These are phyloP conservation scores for Candida manassasensis DNA, from an alignment of 805 yeast species.

Conservation along the genomic window DNA sequence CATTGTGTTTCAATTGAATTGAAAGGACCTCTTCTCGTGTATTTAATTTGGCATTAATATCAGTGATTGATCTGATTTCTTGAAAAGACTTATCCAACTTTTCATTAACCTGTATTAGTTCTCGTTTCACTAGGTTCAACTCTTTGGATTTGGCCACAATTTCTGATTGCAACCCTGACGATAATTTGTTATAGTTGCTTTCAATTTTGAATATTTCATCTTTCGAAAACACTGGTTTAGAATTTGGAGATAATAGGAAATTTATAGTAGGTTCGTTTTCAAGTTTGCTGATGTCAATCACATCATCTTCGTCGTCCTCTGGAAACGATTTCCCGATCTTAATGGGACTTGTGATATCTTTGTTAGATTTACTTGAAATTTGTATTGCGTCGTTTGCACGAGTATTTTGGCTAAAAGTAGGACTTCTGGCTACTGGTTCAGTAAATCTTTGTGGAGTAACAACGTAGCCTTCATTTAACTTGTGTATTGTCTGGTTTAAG, in stretches of 20 bases:
- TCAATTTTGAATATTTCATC: conserved; percentile 23
- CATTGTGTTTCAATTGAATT: conserved; percentile 23
- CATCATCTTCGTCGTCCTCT: conserved; percentile 9
- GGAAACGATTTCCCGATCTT: conserved; percentile 9
- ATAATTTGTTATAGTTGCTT: conserved; percentile 12
- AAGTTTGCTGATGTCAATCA: conserved; percentile 9
- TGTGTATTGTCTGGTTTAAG: conserved; percentile 8
- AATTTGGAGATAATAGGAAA: conserved; percentile 27
- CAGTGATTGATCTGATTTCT: conserved; percentile 15
- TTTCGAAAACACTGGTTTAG: conserved; percentile 28
- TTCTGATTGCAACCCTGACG: conserved; percentile 4
- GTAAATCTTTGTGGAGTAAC: conserved; percentile 28
- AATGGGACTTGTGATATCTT: conserved; percentile 24
- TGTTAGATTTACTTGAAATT: conserved; percentile 8
- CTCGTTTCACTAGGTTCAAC: conserved; percentile 2
- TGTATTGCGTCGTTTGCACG: conserved; percentile 15
- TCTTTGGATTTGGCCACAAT: conserved; percentile 11
- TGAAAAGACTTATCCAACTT: conserved; percentile 6
- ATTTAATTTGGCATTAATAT: conserved; percentile 10
- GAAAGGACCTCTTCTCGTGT: conserved; percentile 18
- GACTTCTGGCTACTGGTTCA: conserved; percentile 27
- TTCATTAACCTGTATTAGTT: conserved; percentile 3
- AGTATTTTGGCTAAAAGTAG: conserved; percentile 20
- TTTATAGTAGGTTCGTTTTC: conserved; percentile 28
- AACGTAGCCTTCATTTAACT: neutral